Evolutionary conservation across 2,329 filamentous ascomycete genomes (phyloP).

Genomic region (Talaromyces pinophilus): DNA sequence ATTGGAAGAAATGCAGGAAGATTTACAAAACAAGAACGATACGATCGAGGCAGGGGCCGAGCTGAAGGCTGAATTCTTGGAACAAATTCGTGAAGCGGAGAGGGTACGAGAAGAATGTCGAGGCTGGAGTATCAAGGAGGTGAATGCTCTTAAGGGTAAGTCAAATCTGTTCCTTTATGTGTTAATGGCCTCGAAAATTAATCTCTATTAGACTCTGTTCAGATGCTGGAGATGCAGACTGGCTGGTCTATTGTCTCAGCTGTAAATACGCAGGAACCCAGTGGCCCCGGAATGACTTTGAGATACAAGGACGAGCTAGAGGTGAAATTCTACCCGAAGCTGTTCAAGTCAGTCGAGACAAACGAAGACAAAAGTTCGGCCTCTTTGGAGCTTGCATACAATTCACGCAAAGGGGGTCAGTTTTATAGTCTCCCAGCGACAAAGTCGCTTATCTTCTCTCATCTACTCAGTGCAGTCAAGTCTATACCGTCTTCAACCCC

Average conservation of each 20-base stretch:
- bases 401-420: constrained; percentile 28
- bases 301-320: constrained; percentile 45
- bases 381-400: constrained; percentile 40
- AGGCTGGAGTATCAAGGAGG: constrained; percentile 83
- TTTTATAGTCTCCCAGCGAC: constrained; percentile 36
- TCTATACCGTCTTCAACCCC: constrained; percentile 39
- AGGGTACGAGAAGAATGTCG: constrained; percentile 82
- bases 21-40: constrained; percentile 67
- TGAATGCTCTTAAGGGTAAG: constrained; percentile 74
- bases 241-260: constrained; percentile 49
- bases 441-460: constrained; percentile 44
- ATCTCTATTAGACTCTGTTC: constrained; percentile 38
- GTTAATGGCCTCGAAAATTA: neutral
- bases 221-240: constrained; percentile 43
- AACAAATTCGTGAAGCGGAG: constrained; percentile 80
- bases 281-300: constrained; percentile 43
- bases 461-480: constrained; percentile 41
- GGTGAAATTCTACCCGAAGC: constrained; percentile 45
- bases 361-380: constrained; percentile 28
- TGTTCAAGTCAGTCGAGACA: constrained; percentile 33
- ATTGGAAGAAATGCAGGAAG: constrained; percentile 65
- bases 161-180: constrained; percentile 1
- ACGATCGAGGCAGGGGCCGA: constrained; percentile 63
- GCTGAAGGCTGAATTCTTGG: constrained; percentile 67
- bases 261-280: constrained; percentile 29